Base-by-base conservation (phyloP, 306 rosid genomes). In the Citrullus amarus region DNA sequence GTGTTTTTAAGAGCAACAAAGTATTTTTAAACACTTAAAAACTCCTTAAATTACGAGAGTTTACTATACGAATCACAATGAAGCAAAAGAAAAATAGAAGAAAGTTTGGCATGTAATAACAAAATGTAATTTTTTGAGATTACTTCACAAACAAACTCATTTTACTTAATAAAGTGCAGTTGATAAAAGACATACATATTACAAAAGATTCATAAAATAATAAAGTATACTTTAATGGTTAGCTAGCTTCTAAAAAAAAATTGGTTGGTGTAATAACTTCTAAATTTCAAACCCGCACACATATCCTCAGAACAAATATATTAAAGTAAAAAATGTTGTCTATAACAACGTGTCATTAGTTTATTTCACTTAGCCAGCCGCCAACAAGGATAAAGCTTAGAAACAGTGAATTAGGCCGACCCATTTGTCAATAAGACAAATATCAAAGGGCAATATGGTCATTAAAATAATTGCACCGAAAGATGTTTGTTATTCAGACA, bases 361-460 rank as follows among this genome's bases (percentile, higher is more conserved):
- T 43, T 6, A 71, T 71, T 48, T 48, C 17, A 68, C 44, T 68
- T 12, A 72, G 44, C 60, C 77, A 72, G 55, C 77, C 77, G 44
- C 60, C 77, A 50, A 48, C 9, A 48, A 73, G 62, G 77, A 48
- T 32, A 46, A 71, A 20, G 30, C 34, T 13, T 44, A 22, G 6
- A 25, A 70, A 70, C 56, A 44, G 76, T 44, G 57, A 70, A 70
- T 70, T 25, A 20, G 76, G 56, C 20, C 0, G 76, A 70, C 56
- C 76, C 76, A 48, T 72, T 30, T 74, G 62, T 32, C 46, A 74
- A 53, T 17, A 53, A 74, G 28, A 53, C 78, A 51, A 71, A 74
- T 32, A 53, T 53, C 11, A 80, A 83, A 54, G 61, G 78, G 78
- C 18, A 74, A 3, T 53, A 16, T 54, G 48, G 78, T 74, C 62